Base-by-base conservation (phyloP, 148 eudicot genomes). In the Diospyros kaki region DNA sequence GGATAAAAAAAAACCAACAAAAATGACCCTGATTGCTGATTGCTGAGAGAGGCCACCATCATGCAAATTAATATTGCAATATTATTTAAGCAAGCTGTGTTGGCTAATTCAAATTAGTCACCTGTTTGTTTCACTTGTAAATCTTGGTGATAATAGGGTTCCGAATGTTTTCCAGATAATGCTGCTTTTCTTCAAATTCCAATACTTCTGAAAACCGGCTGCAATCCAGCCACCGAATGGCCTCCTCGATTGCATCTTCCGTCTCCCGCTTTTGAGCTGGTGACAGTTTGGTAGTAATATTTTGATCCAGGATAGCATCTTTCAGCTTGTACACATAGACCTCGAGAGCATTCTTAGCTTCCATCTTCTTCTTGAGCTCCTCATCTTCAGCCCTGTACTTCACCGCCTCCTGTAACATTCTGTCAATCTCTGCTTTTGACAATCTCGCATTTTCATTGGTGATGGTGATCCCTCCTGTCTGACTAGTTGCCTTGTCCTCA, bases 361-460 rank as follows among this genome's bases (percentile, higher is more conserved):
- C 89, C 1, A 86, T 75, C 77, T 59, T 86, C 72, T 86, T 86
- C 68, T 83, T 86, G 45, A 86, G 81, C 76, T 86, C 83, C 77
- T 78, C 83, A 75, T 86, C 88, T 78, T 86, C 88, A 54, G 83
- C 89, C 1, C 86, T 86, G 46, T 78, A 86, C 77, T 86, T 84
- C 72, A 83, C 89, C 10, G 89, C 89, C 69, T 86, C 89, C 9
- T 71, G 65, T 38, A 86, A 86, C 89, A 86, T 86, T 17, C 81
- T 69, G 2, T 86, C 89, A 3, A 86, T 86, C 76, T 86, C 89
- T 44, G 83, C 89, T 44, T 86, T 83, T 81, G 86, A 83, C 63
- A 86, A 73, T 2, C 89, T 77, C n/a, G 86, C 89, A 82, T 83
- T 86, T 44, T 86, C 88, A 13, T 86, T 86, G 68, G 88, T 86